Evolutionary conservation across 306 rosid species (phyloP), one percentile per base, ranked within the genome.

Genomic region (Mimosa pudica): DNA sequence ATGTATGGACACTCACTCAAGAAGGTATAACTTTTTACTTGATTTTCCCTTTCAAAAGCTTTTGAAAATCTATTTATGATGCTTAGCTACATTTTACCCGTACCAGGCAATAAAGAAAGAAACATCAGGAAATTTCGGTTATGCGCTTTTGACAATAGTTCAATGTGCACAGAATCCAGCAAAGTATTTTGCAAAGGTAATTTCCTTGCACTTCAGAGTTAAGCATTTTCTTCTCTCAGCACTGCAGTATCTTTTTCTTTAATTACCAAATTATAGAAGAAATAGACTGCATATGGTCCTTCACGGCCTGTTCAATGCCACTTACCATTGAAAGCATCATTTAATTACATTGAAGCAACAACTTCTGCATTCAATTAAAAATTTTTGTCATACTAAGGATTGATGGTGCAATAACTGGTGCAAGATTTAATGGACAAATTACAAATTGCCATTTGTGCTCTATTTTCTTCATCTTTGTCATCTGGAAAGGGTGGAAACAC

Each of bases 141-240:
- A 73, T 46, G 95, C 90, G 54, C 97, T 93, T 73, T 8, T 84
- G 80, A 86, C 93, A 66, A 90, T 94, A 60, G 49, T 90, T 79
- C 88, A 44, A 70, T 89, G 93, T 46, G 82, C 96, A 48, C 87
- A 84, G 83, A 88, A 88, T 89, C 96, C 92, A 35, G 91, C 86
- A 6, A 81, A 65, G 81, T 90, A 82, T 75, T 94, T 94, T n/a
- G 90, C 97, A 1, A 88, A 88, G 98, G 98, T 93, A 87, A 87
- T 75, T 73, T 61, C 77, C 76, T 18, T 67, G 52, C 35, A 67
- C 70, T 73, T 71, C 18, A 70, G 46, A 72, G 60, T 69, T 71
- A 10, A 24, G 45, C 45, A 70, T 46, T 61, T 68, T 11, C 76
- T 72, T 77, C 76, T 63, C 11, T 42, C 60, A 77, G 51, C 61